Evolutionary conservation across 768 basidiomycete genomes (phyloP), one percentile per base, ranked within the genome.

Genomic region (Rhodotorula graminis): DNA sequence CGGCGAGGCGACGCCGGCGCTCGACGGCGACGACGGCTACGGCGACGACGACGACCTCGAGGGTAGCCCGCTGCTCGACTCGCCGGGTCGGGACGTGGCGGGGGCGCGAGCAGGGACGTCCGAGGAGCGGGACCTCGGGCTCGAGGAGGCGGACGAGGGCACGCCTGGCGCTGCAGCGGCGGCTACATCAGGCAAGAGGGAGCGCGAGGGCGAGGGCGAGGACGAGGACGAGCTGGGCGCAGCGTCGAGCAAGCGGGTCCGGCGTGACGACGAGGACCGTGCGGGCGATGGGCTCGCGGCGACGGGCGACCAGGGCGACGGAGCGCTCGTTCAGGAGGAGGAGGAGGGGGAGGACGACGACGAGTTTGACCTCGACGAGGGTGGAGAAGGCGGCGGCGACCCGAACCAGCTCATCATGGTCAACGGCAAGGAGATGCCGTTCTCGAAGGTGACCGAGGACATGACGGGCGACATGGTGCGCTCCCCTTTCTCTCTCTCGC

Each of bases 371-470:
- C 27, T 37, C 19, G 62, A 72, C 42, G 50, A 72, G 74, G 64
- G 78, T 47, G 63, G 67, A 40, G 76, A 71, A 62, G 65, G 72
- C 25, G 67, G 77, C 60, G 70, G 55, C 50, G 73, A 80, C 50
- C 75, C 76, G 55, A 65, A 80, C 47, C 69, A 76, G 66, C 57
- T 74, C 67, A 71, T 71, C 73, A 77, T 64, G 71, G 93, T 97
- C 37, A 88, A 88, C 71, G 92, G 93, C 23, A 82, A 84, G 53
- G 84, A 87, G 29, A 87, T 90, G 77, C 85, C 86, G 14, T 89
- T 90, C 77, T 90, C 88, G 8, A 84, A 88, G 73, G 87, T 98
- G 56, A 94, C 91, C 6, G 93, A 96, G 77, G 94, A 93, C 27
- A 69, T 77, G 70, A 72, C 71, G 29, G 67, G 67, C n/a, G 74